Conservation (phyloP, 1,139 yeast species). For the Nematodospora anomalae region DNA sequence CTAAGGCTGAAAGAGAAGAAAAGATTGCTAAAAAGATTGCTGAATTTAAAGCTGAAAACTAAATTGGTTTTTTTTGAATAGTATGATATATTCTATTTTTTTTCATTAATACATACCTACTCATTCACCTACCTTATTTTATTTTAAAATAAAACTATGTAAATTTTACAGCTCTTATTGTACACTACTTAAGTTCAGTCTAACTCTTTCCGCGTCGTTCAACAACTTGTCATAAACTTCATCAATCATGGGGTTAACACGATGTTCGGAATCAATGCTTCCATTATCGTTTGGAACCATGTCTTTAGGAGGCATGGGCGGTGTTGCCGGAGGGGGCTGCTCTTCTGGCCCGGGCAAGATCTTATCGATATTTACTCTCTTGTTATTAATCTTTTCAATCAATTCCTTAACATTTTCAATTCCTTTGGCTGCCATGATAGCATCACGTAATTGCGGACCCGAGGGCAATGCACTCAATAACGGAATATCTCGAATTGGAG, state of each 20-base stretch:
- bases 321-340: not conserved
- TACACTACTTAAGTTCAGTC: constrained; percentile 35
- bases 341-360: constrained; percentile 23
- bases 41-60: constrained; percentile 61
- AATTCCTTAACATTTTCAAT: constrained; percentile 69
- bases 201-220: constrained; percentile 63
- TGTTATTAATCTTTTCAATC: constrained; percentile 61
- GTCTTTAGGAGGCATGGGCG: not conserved
- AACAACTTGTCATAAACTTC: constrained; percentile 70
- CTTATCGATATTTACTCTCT: constrained; percentile 53
- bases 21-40: constrained; percentile 91
- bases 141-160: too few relatives aligned
- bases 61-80: not conserved
- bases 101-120: too few relatives aligned
- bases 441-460: constrained; percentile 74
- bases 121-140: too few relatives aligned
- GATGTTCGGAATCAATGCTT: constrained; percentile 21
- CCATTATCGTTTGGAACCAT: constrained; percentile 10
- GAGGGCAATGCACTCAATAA: constrained; percentile 56
- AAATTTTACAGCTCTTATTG: too few relatives aligned
- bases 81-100: constrained; percentile 1
- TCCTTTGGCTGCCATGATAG: constrained; percentile 71
- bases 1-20: constrained; percentile 89
- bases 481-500: constrained; percentile 23
- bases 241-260: constrained; percentile 49